Percentiles rank a stretch among this genome's conserved stretches.
phyloP scores from a whole-genome alignment of 2,329 filamentous ascomycete species.

The Aureobasidium sp. region DNA sequence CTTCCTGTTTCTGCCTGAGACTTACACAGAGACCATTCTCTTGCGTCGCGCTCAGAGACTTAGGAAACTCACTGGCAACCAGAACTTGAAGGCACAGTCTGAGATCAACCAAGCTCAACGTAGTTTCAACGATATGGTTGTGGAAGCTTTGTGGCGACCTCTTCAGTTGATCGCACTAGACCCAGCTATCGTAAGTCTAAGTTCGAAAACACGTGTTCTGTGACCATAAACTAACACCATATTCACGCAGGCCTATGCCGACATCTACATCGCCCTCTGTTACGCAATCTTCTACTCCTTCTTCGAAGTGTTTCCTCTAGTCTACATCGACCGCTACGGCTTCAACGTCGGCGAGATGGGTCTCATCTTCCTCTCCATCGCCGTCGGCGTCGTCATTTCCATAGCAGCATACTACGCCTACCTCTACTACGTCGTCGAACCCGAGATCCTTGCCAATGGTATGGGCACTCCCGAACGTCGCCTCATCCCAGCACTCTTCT shows the following conservation, averaged over 20 bases:
- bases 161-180: constrained; percentile 50
- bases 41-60: constrained; percentile 53
- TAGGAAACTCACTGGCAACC: constrained; percentile 50
- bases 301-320: constrained; percentile 28
- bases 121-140: constrained; percentile 38
- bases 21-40: constrained; percentile 51
- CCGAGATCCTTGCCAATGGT: constrained; percentile 22
- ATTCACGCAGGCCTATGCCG: constrained; percentile 37
- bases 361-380: constrained; percentile 54
- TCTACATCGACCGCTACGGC: constrained; percentile 40
- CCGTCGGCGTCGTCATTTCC: constrained; percentile 51
- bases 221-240: not conserved
- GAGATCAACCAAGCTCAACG: constrained; percentile 54
- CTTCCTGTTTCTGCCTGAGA: constrained; percentile 58
- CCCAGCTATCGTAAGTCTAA: constrained; percentile 44
- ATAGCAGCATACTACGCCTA: constrained; percentile 29
- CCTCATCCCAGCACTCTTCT: constrained; percentile 30
- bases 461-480: constrained; percentile 26
- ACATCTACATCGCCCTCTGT: constrained; percentile 28
- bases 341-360: constrained; percentile 54
- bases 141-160: constrained; percentile 54
- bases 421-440: constrained; percentile 22
- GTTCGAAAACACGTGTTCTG: too few relatives aligned
- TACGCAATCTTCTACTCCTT: constrained; percentile 54
- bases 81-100: constrained; percentile 50